Percentiles rank a stretch among this genome's conserved stretches.
phyloP scores from a whole-genome alignment of 441 rosid genomes.

The Populus hybrid region DNA sequence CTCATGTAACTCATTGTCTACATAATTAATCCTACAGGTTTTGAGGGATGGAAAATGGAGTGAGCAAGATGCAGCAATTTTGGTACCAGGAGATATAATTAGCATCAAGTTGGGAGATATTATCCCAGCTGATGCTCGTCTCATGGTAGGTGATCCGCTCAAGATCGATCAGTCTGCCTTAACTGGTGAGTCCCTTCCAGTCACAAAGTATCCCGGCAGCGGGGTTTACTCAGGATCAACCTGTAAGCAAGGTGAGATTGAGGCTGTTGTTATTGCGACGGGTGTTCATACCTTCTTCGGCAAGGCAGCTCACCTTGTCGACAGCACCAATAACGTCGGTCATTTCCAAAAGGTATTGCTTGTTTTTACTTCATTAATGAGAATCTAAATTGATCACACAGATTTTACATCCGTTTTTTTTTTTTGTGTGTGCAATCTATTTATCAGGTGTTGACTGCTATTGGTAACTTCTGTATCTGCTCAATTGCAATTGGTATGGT shows the following conservation, averaged over 20 bases:
- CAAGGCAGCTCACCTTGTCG: constrained; percentile 86
- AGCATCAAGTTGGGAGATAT: constrained; percentile 84
- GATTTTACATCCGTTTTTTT: not conserved
- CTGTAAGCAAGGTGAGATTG: constrained; percentile 87
- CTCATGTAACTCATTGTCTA: too few relatives aligned
- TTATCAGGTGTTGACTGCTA: constrained; percentile 62
- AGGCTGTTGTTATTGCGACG: constrained; percentile 77
- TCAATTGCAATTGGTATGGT: constrained; percentile 67
- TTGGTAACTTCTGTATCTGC: constrained; percentile 91
- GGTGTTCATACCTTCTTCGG: constrained; percentile 92
- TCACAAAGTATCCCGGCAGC: constrained; percentile 56
- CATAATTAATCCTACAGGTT: constrained; percentile 33
- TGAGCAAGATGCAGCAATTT: constrained; percentile 67
- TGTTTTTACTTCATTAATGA: too few relatives aligned
- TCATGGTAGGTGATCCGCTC: constrained; percentile 72
- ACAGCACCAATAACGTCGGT: constrained; percentile 76
- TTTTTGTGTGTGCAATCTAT: not conserved
- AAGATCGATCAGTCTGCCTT: constrained; percentile 81
- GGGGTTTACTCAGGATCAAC: constrained; percentile 83
- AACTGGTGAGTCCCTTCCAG: constrained; percentile 72
- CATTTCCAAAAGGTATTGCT: constrained; percentile 68
- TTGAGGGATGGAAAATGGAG: constrained; percentile 73
- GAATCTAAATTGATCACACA: not conserved
- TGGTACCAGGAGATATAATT: constrained; percentile 79
- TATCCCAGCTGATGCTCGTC: constrained; percentile 83